Conservation (phyloP, 2,329 filamentous ascomycete species). For the Epichloe coenophiala region DNA sequence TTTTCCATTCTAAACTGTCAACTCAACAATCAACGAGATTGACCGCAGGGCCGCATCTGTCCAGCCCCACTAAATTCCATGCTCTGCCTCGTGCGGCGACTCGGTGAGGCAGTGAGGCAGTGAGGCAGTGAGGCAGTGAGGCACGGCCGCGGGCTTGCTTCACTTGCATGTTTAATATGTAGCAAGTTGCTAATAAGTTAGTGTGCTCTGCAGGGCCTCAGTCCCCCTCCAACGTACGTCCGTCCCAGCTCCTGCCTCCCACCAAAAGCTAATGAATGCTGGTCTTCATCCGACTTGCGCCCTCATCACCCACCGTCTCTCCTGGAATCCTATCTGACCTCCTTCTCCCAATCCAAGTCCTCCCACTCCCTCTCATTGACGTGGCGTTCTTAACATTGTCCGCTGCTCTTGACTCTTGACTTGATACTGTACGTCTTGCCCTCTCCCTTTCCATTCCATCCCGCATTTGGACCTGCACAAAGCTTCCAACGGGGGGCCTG, state of each 20-base stretch:
- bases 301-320: not conserved
- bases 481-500: not conserved
- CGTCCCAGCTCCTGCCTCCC: not conserved
- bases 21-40: constrained; percentile 4
- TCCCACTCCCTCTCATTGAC: not conserved
- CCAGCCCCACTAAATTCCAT: too few species aligned
- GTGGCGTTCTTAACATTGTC: not conserved
- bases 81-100: too few species aligned
- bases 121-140: too few species aligned
- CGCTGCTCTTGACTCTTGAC: not conserved
- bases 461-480: not conserved
- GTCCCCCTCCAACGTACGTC: not conserved
- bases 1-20: not conserved
- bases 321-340: not conserved
- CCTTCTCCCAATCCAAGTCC: not conserved
- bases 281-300: not conserved
- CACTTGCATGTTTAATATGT: too few species aligned
- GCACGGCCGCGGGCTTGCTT: too few species aligned
- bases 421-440: not conserved
- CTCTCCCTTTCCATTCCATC: not conserved
- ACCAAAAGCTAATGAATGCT: not conserved
- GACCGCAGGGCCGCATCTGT: not conserved
- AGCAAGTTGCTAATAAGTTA: too few species aligned
- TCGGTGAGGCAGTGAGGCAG: too few species aligned
- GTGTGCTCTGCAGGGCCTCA: not conserved